A percentile compares a stretch with the other conserved stretches of the same genome.
These are phyloP conservation scores for Dryas octopetala DNA, from an alignment of 306 rosid genomes.

Conservation along the genomic window DNA sequence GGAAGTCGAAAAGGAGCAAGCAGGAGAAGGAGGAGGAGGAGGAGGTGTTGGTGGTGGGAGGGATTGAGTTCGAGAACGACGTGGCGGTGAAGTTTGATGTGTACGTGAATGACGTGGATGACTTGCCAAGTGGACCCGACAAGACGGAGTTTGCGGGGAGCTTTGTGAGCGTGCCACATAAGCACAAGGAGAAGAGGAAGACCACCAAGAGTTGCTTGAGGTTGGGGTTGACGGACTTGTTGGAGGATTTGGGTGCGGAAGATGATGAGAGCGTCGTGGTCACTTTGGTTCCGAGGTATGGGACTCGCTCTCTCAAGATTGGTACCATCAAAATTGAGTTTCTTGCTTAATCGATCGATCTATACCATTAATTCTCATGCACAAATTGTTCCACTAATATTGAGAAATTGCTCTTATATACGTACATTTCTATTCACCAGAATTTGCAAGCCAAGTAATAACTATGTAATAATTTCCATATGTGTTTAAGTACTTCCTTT, in stretches of 20 bases:
- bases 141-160: conserved; percentile 78
- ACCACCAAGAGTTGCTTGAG: conserved; percentile 35
- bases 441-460: too few species aligned
- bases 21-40: conserved; percentile 46
- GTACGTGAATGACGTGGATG: conserved; percentile 46
- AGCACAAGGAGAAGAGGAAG: conserved; percentile 38
- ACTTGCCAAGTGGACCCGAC: conserved; percentile 19
- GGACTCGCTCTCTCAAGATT: conserved; percentile 40
- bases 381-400: too few species aligned
- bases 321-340: conserved; percentile 45
- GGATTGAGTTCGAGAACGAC: conserved; percentile 53
- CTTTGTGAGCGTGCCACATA: conserved; percentile 70
- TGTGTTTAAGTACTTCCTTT: too few species aligned
- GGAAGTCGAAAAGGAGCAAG: conserved; percentile 44
- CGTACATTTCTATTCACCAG: too few species aligned
- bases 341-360: not conserved
- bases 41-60: conserved; percentile 42
- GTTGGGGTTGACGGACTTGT: conserved; percentile 55
- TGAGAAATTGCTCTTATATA: too few species aligned
- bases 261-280: conserved; percentile 64
- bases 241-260: conserved; percentile 73
- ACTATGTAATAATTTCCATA: too few species aligned
- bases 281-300: conserved; percentile 63
- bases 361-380: too few species aligned
- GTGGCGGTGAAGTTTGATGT: conserved; percentile 63